A percentile compares a stretch with the other conserved stretches of the same genome.
These are phyloP conservation scores for Fusarium sp. DNA, from an alignment of 2,329 filamentous ascomycete genomes.

Conservation along the genomic window DNA sequence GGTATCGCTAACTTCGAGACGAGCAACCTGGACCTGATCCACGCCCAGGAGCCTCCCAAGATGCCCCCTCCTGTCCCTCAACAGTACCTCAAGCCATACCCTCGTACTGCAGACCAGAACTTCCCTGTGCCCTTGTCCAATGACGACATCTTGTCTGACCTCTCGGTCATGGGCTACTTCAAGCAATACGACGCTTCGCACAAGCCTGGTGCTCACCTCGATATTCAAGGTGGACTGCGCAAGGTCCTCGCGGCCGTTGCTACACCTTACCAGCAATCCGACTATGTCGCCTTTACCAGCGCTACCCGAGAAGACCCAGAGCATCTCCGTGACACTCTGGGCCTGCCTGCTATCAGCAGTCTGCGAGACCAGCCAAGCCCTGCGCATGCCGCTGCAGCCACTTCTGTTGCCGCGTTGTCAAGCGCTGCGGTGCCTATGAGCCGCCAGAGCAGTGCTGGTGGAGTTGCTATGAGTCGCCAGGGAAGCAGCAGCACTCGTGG, in stretches of 20 bases:
- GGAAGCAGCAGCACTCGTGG: constrained; percentile 63
- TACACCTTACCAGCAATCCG: constrained; percentile 58
- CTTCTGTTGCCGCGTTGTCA: constrained; percentile 44
- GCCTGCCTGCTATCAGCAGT: constrained; percentile 57
- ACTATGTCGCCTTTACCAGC: constrained; percentile 61
- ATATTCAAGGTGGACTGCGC: constrained; percentile 63
- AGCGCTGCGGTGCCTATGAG: constrained; percentile 62
- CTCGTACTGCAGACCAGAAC: constrained; percentile 65
- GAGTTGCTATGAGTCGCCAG: constrained; percentile 67
- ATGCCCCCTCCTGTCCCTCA: constrained; percentile 67
- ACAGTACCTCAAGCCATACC: constrained; percentile 69
- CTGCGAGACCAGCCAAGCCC: constrained; percentile 56
- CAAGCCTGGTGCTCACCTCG: constrained; percentile 66
- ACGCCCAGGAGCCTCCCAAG: constrained; percentile 65
- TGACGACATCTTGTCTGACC: constrained; percentile 65
- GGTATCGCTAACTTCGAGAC: constrained; percentile 69
- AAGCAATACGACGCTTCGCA: constrained; percentile 66
- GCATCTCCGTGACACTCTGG: constrained; percentile 61
- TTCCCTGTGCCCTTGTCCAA: constrained; percentile 62
- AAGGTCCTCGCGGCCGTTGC: constrained; percentile 67
- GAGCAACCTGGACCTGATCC: constrained; percentile 67
- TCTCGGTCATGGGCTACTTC: constrained; percentile 68
- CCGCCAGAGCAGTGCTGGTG: constrained; percentile 65
- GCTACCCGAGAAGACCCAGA: constrained; percentile 61
- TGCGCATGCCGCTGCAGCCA: constrained; percentile 35